Conservation (phyloP, 2,329 filamentous ascomycete species). For the Cladophialophora bantiana region DNA sequence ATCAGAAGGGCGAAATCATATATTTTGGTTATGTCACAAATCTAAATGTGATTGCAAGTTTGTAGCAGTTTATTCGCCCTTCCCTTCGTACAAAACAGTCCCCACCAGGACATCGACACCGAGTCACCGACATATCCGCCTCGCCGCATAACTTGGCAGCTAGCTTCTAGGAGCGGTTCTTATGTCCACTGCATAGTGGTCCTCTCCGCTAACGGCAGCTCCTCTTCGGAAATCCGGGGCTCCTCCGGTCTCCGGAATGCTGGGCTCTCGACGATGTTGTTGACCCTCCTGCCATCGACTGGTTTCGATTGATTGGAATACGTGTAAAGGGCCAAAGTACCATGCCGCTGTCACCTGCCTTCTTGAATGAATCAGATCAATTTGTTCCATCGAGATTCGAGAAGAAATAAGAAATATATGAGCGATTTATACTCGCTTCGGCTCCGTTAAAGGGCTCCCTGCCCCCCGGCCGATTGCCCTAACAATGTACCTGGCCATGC, state of each 20-base stretch:
- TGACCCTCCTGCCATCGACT: not conserved
- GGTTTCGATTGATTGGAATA: not conserved
- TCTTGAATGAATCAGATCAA: not conserved
- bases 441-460: conserved; percentile 6
- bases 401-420: conserved; percentile 26
- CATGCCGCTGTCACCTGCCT: not conserved
- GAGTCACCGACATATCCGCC: not conserved
- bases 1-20: not conserved
- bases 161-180: not conserved
- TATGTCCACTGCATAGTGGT: no score
- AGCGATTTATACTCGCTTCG: conserved; percentile 30
- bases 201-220: not conserved
- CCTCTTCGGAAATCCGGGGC: not conserved
- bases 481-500: conserved; percentile 1
- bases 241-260: not conserved
- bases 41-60: not conserved
- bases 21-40: not conserved
- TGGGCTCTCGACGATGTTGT: not conserved
- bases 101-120: not conserved
- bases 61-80: not conserved
- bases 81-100: not conserved
- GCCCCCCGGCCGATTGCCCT: not conserved
- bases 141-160: not conserved
- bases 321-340: not conserved
- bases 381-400: conserved; percentile 15